phyloP scores from a whole-genome alignment of 176 grass and related monocot genomes.

The Ananas comosus region DNA sequence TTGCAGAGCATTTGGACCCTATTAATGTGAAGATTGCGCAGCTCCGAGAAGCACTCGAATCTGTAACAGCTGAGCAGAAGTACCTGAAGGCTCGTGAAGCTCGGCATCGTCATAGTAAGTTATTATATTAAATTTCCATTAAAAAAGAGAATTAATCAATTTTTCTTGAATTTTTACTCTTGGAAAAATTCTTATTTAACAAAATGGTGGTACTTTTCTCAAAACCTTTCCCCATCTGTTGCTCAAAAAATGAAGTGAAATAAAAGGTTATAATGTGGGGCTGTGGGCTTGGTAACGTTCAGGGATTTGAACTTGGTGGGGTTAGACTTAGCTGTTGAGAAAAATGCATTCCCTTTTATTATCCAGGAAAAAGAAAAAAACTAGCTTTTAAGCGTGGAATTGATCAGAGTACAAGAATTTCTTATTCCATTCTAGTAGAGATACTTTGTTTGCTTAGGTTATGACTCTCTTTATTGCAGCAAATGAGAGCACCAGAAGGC shows the following conservation, averaged over 20 bases:
- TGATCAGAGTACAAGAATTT: background rate
- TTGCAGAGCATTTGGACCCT: constrained; percentile 88
- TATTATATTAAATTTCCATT: background rate
- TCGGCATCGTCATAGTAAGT: constrained; percentile 92
- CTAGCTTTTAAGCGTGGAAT: too few species aligned
- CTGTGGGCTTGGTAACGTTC: too few species aligned
- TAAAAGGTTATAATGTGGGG: too few species aligned
- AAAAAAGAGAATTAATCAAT: background rate
- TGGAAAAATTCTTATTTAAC: background rate
- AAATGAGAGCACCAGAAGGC: constrained; percentile 93
- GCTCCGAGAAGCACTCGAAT: constrained; percentile 92
- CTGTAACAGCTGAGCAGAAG: constrained; percentile 77
- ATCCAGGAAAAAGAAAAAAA: too few species aligned
- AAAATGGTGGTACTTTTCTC: constrained; percentile 2
- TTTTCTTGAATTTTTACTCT: background rate
- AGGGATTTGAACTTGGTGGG: too few species aligned
- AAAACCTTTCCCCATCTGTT: background rate
- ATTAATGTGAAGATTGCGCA: constrained; percentile 96
- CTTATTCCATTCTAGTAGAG: background rate
- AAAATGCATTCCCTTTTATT: too few species aligned
- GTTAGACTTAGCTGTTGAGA: too few species aligned
- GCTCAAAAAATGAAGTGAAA: background rate
- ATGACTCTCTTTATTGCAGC: constrained; percentile 42
- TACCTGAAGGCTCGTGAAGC: constrained; percentile 91
- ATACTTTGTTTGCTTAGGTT: background rate